These are phyloP conservation scores for Kluyveromyces dobzhanskii DNA, from an alignment of 805 yeast genomes.

Conservation along the genomic window DNA sequence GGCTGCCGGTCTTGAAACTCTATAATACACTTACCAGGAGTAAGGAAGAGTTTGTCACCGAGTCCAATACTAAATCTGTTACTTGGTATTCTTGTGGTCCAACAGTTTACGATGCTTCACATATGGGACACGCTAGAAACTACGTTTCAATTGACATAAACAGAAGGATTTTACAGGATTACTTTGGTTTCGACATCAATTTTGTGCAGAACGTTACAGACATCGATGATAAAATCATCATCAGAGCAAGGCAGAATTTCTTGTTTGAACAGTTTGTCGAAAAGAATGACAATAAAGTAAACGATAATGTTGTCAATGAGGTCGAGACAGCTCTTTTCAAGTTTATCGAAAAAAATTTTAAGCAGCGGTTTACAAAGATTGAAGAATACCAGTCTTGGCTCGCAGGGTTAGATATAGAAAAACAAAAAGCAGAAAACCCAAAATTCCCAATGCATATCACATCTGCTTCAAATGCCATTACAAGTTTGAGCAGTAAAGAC, in stretches of 20 bases:
- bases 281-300: constrained; percentile 19
- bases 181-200: constrained; percentile 79
- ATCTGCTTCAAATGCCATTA: constrained; percentile 52
- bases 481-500: constrained; percentile 19
- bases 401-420: constrained; percentile 38
- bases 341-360: constrained; percentile 49
- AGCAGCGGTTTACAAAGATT: constrained; percentile 30
- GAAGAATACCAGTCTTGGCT: constrained; percentile 47
- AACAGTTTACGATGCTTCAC: constrained; percentile 91
- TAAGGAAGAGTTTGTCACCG: constrained; percentile 73
- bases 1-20: constrained; percentile 45
- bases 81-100: constrained; percentile 99
- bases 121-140: constrained; percentile 98
- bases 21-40: constrained; percentile 79
- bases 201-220: constrained; percentile 98
- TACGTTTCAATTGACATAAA: constrained; percentile 92
- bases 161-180: constrained; percentile 80
- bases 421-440: constrained; percentile 52
- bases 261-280: constrained; percentile 55
- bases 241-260: constrained; percentile 86
- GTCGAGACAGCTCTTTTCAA: constrained; percentile 37
- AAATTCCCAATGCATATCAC: constrained; percentile 78
- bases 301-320: constrained; percentile 29
- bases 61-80: constrained; percentile 46
- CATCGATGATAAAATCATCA: constrained; percentile 92